Percentiles rank a stretch among this genome's conserved stretches.
Conservation (phyloP, 2,329 filamentous ascomycete genomes). For the Hypoxylon sp. region DNA sequence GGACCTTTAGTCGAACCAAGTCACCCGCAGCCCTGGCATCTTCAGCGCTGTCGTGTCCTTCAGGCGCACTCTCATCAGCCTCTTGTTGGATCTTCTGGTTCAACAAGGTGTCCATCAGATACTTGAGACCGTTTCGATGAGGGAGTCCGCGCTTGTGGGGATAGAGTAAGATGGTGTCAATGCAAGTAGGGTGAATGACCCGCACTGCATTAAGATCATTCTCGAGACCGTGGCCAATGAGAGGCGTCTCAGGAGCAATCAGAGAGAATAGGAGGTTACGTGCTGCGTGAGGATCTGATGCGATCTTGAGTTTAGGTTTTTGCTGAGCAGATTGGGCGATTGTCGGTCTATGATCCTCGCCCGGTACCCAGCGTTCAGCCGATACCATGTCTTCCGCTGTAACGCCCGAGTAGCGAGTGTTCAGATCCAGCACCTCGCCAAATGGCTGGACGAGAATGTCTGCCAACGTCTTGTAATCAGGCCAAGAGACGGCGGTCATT, state of each 20-base stretch:
- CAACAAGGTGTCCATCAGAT: conserved; percentile 78
- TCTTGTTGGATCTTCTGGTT: conserved; percentile 84
- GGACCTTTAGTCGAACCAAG: conserved; percentile 80
- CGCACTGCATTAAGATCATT: conserved; percentile 92
- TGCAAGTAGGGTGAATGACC: conserved; percentile 85
- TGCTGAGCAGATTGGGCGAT: conserved; percentile 52
- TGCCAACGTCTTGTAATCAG: conserved; percentile 78
- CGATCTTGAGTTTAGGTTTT: conserved; percentile 77
- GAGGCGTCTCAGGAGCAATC: conserved; percentile 81
- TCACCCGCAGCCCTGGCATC: conserved; percentile 93
- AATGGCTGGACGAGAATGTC: conserved; percentile 89
- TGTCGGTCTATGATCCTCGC: conserved; percentile 50
- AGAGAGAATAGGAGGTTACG: conserved; percentile 82
- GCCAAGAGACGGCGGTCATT: conserved; percentile 91
- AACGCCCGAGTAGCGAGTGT: conserved; percentile 92
- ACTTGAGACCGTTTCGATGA: conserved; percentile 81
- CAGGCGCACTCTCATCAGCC: conserved; percentile 58
- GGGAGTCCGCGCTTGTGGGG: conserved; percentile 85
- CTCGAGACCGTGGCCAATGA: conserved; percentile 94
- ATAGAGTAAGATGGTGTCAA: conserved; percentile 89
- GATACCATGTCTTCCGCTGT: conserved; percentile 81
- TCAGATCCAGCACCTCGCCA: conserved; percentile 89
- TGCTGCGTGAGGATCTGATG: conserved; percentile 80
- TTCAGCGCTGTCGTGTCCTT: conserved; percentile 92
- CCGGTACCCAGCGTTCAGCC: conserved; percentile 70